Base-by-base conservation (phyloP, 768 basidiomycete genomes). In the Brasilioporus rufonigricans region DNA sequence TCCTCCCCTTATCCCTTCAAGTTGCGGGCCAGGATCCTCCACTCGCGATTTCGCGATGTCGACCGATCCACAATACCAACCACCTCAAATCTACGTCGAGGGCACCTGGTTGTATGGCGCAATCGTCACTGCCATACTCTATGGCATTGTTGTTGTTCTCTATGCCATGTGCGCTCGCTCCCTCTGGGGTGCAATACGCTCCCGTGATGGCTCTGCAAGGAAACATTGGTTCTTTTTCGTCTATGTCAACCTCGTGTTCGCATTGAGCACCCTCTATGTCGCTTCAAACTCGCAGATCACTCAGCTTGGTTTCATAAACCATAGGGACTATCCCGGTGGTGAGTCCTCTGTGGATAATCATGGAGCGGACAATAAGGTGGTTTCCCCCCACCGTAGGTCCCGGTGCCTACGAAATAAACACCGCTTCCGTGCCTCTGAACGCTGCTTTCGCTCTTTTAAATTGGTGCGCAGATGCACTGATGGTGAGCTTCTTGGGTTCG, bases 241-340 rank as follows among this genome's bases (percentile, higher is more conserved):
- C 58, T 71, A 72, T 50, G 64, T 71, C 44, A 58, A 62, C 32
- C 41, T 71, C 55, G 23, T 71, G 35, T 72, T 71, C 43, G 59
- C 48, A 12, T 26, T 71, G 43, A 64, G 65, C 9, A 71, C 71
- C 5, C 47, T 72, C 48, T 72, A 67, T 41, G 59, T 60, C 32
- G 61, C 52, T 1, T 27, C 56, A 56, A 67, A 63, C 27, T 39
- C 69, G 0, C 47, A 57, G 12, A 67, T 69, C 39, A 71, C 65
- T 40, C 66, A 72, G 24, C 41, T 69, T 9, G 66, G 60, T 14
- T 71, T 72, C 55, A 64, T 71, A 48, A 60, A 66, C 26, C 19
- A 72, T 31, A 69, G 71, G 26, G 51, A 72, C 24, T 72, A 67
- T 39, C 69, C 71, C 1, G 71, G 66, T 21, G 69, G 68, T 70